A percentile compares a stretch with the other conserved stretches of the same genome.
phyloP scores from a whole-genome alignment of 2,329 filamentous ascomycete genomes.

The Beauveria australis region DNA sequence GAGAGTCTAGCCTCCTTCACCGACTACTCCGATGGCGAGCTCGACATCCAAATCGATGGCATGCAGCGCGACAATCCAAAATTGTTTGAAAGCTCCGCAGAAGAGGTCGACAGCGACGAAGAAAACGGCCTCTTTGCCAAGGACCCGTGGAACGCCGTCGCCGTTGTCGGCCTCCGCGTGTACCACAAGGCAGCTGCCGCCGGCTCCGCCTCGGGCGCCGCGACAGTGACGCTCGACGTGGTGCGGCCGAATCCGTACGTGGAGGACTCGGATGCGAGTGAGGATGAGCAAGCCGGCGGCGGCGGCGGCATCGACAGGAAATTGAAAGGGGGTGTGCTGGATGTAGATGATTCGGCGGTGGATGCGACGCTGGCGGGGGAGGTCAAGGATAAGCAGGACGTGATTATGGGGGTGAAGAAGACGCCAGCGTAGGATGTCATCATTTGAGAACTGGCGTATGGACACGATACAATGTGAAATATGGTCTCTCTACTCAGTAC shows the following conservation, averaged over 20 bases:
- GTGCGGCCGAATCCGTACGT: slow-evolving; percentile 30
- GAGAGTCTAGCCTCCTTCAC: slow-evolving; percentile 27
- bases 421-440: not conserved
- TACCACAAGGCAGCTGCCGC: slow-evolving; percentile 38
- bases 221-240: slow-evolving; percentile 28
- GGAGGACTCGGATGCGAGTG: not conserved
- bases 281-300: slow-evolving; percentile 12
- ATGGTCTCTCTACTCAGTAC: not conserved
- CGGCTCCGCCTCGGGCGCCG: slow-evolving; percentile 17
- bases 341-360: slow-evolving; percentile 38
- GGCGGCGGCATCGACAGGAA: slow-evolving; percentile 12
- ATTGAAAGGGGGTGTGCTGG: slow-evolving; percentile 26
- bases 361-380: slow-evolving; percentile 33
- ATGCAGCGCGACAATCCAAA: not conserved
- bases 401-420: slow-evolving; percentile 23
- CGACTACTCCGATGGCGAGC: slow-evolving; percentile 31
- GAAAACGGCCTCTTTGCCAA: slow-evolving; percentile 37
- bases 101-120: not conserved
- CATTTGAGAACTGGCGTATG: not conserved
- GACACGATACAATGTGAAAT: too few species aligned
- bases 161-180: slow-evolving; percentile 52
- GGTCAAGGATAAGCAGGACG: slow-evolving; percentile 26
- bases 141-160: slow-evolving; percentile 57
- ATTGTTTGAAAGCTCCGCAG: not conserved
- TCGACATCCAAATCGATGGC: slow-evolving; percentile 24